Base-by-base conservation (phyloP, 2,329 filamentous ascomycete species). In the Monilinia laxa region DNA sequence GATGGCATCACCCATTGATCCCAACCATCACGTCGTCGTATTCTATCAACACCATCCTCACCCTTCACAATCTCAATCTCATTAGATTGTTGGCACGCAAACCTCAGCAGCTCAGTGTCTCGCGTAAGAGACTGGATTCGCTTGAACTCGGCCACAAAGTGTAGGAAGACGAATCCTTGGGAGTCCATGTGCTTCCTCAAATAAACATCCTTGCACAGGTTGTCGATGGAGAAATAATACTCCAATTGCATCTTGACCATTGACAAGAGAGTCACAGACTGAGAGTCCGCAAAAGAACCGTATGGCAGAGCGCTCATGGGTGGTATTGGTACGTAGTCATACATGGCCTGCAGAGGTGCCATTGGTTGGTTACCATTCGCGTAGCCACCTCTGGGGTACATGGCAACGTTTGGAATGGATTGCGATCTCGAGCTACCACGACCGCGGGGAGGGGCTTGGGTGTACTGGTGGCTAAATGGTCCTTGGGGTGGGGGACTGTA, bases 191-290 rank as follows among this genome's bases (percentile, higher is more conserved):
- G 89, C 74, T 87, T 88, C 67, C 95, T 89, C 68, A 99, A 83
- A 78, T 88, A 98, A 75, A 91, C 84, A 75, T 99, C 95, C 79
- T 97, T 97, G 83, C 92, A 91, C 60, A 98, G 84, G 76, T 99
- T 99, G 75, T 97, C 91, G 38, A 97, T 85, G 0, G 94, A 98
- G 80, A 99, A 97, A 79, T 99, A 99, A 81, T 97, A 99, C 75
- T 97, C 92, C 49, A 93, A 85, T 75, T 84, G 81, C 70, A 76
- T 77, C 65, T 79, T 82, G 59, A 86, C 76, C 72, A 77, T 75
- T 16, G 70, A 69, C 49, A 76, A 68, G 16, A 65, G 25, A n/a
- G 64, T 60, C n/a, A 77, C 73, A 47, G 83, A 82, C 69, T 80
- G 83, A n/a, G 84, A 82, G 66, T 88, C 85, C 69, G 85, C 79